Percentiles rank a stretch among this genome's conserved stretches.
Conservation (phyloP, 2,329 filamentous ascomycete species). For the Hyphodiscus sp. region DNA sequence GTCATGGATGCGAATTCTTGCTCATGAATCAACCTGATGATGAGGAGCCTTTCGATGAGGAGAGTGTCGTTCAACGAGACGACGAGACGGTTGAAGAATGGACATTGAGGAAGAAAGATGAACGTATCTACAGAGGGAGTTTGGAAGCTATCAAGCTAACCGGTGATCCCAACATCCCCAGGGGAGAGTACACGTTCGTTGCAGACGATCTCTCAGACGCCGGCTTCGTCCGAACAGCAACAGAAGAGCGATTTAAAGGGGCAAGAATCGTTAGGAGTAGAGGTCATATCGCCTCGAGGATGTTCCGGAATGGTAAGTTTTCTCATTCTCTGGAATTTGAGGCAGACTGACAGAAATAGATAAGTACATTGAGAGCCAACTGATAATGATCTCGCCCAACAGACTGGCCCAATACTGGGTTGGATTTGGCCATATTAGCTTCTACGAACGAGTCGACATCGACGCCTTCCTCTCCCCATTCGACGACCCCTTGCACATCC, state of each 20-base stretch:
- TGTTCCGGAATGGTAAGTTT: constrained; percentile 64
- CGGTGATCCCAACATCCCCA: constrained; percentile 82
- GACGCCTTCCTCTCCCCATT: constrained; percentile 38
- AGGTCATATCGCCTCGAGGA: constrained; percentile 71
- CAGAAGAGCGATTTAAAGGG: constrained; percentile 65
- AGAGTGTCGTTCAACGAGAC: constrained; percentile 34
- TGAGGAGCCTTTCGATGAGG: constrained; percentile 33
- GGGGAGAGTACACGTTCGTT: constrained; percentile 78
- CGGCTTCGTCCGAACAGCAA: constrained; percentile 58
- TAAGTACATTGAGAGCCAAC: constrained; percentile 65
- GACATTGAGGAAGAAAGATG: constrained; percentile 38
- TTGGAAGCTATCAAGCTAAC: constrained; percentile 87
- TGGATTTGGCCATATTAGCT: constrained; percentile 52
- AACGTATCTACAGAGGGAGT: constrained; percentile 54
- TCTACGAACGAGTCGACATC: constrained; percentile 53
- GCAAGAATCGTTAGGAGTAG: constrained; percentile 65
- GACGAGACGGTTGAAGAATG: constrained; percentile 42
- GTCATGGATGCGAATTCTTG: constrained; percentile 84
- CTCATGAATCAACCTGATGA: constrained; percentile 69
- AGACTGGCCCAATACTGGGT: constrained; percentile 79
- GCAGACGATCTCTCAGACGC: constrained; percentile 66
- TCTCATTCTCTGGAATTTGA: neutral
- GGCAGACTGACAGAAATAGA: constrained; percentile 42
- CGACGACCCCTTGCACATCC: constrained; percentile 7
- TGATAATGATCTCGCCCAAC: constrained; percentile 74